A percentile compares a stretch with the other conserved stretches of the same genome.
phyloP scores from a whole-genome alignment of 768 basidiomycete species.

The Saitozyma sp. region DNA sequence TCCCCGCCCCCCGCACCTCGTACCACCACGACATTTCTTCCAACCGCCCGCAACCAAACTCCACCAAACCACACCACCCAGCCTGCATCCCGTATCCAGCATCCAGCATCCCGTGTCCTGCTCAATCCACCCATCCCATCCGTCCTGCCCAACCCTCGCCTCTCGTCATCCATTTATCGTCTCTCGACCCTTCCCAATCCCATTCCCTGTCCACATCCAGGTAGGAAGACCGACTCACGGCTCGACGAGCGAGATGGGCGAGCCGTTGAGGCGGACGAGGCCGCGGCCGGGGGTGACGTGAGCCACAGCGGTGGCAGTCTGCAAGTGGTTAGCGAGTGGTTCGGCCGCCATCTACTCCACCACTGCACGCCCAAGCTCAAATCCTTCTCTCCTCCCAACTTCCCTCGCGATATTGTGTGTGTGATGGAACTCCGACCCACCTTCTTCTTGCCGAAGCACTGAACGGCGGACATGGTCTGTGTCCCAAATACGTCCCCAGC shows the following conservation, averaged over 20 bases:
- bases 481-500: neutral
- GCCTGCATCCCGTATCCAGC: neutral
- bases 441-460: conserved; percentile 99
- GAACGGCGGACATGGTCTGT: conserved; percentile 68
- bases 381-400: neutral
- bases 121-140: neutral
- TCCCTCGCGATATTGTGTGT: neutral
- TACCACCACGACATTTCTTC: too few relatives aligned
- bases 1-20: too few relatives aligned
- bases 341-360: neutral
- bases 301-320: conserved; percentile 98
- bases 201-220: too few relatives aligned
- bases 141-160: neutral
- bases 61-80: neutral
- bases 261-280: conserved; percentile 93
- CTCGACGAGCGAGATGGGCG: conserved; percentile 91
- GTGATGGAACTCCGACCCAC: conserved; percentile 50
- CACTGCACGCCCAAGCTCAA: neutral
- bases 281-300: conserved; percentile 96
- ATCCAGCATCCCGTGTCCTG: neutral
- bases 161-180: neutral
- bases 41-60: too few relatives aligned
- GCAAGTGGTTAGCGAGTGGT: conserved; percentile 8
- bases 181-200: neutral
- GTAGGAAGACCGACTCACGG: conserved; percentile 56